These are phyloP conservation scores for Penicillium atrosanguineum DNA, from an alignment of 495 filamentous ascomycete genomes.

Conservation along the genomic window DNA sequence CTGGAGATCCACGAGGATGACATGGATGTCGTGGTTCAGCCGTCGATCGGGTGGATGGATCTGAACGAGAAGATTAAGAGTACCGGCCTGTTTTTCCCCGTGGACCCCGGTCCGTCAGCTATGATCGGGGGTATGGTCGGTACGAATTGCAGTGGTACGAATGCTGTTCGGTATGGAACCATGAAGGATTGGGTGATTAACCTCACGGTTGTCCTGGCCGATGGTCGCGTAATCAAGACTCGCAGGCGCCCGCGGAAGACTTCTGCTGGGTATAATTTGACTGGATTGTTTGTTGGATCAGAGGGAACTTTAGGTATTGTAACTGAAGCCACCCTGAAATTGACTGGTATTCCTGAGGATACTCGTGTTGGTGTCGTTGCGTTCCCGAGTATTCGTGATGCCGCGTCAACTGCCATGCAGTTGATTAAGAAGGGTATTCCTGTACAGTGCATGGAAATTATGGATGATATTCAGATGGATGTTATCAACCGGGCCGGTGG, in stretches of 20 bases:
- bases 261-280: conserved; percentile 85
- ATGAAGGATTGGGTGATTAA: conserved; percentile 96
- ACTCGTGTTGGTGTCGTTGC: conserved; percentile 82
- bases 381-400: conserved; percentile 74
- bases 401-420: conserved; percentile 75
- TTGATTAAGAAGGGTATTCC: conserved; percentile 79
- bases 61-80: conserved; percentile 75
- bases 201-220: conserved; percentile 87
- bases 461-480: conserved; percentile 93
- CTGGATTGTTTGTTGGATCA: conserved; percentile 81
- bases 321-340: conserved; percentile 81
- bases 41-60: conserved; percentile 86
- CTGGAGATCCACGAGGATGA: conserved; percentile 77
- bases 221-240: conserved; percentile 90
- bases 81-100: conserved; percentile 83
- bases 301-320: conserved; percentile 90
- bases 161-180: conserved; percentile 89
- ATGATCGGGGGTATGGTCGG: conserved; percentile 97
- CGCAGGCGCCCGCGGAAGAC: conserved; percentile 61
- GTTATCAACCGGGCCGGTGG: conserved; percentile 80
- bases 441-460: conserved; percentile 81
- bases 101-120: conserved; percentile 68
- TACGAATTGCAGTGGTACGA: conserved; percentile 90
- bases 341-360: conserved; percentile 72
- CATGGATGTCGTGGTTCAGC: conserved; percentile 91